Evolutionary conservation across 352 stramenopile species (phyloP).

Genomic region (Phytophthora crassamura): DNA sequence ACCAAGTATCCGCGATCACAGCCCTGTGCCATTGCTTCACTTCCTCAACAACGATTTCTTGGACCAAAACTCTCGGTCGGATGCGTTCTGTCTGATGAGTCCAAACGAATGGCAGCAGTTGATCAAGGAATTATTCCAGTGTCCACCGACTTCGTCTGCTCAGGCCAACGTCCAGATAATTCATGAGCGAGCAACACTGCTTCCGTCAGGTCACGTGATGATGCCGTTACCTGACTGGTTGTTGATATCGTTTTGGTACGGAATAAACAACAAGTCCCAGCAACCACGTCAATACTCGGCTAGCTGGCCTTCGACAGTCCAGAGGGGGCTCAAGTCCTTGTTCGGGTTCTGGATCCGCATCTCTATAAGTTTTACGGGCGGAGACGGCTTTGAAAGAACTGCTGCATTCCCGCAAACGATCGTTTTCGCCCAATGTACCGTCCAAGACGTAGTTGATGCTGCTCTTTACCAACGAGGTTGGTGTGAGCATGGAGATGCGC

Average conservation of each 20-base stretch:
- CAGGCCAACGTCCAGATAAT: constrained; percentile 8
- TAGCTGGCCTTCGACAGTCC: not conserved
- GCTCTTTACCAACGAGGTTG: constrained; percentile 82
- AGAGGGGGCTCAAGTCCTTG: not conserved
- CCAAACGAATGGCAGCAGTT: constrained; percentile 14
- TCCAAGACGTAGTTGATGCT: constrained; percentile 17
- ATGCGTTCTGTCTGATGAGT: constrained; percentile 20
- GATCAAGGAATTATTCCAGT: not conserved
- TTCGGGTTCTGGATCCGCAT: constrained; percentile 16
- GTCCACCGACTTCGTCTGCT: no score
- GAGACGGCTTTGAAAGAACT: constrained; percentile 22
- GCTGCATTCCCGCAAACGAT: constrained; percentile 18
- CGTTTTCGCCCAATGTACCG: constrained; percentile 8
- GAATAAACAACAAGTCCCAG: not conserved
- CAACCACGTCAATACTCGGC: not conserved
- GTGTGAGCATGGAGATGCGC: constrained; percentile 31
- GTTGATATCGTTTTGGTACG: constrained; percentile 9
- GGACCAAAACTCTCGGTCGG: not conserved
- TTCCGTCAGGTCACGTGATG: constrained; percentile 15
- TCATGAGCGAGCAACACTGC: constrained; percentile 6
- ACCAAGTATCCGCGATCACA: not conserved
- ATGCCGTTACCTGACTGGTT: constrained; percentile 18
- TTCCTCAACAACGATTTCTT: constrained; percentile 3
- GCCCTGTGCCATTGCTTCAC: not conserved
- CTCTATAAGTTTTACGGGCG: constrained; percentile 10